Evolutionary conservation across 495 filamentous ascomycete species (phyloP).

Genomic region (Penicillium manginii): DNA sequence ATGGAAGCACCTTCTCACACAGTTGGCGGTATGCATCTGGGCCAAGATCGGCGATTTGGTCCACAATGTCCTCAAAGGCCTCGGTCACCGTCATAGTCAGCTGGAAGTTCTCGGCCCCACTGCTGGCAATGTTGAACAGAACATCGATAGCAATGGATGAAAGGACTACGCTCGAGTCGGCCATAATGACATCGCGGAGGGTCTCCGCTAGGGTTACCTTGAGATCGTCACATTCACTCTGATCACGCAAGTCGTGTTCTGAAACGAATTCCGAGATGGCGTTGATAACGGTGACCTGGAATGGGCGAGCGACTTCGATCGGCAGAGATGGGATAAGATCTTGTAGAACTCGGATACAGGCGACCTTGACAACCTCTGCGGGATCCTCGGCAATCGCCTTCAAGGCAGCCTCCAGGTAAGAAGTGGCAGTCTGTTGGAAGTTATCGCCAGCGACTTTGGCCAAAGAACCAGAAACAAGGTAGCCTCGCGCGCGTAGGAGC

Average conservation of each 20-base stretch:
- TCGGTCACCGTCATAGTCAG: slow-evolving; percentile 81
- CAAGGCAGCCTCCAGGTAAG: slow-evolving; percentile 75
- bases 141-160: slow-evolving; percentile 75
- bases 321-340: slow-evolving; percentile 70
- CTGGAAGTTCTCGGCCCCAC: slow-evolving; percentile 87
- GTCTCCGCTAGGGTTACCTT: slow-evolving; percentile 90
- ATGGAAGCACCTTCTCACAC: slow-evolving; percentile 84
- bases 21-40: slow-evolving; percentile 75
- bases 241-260: slow-evolving; percentile 76
- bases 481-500: slow-evolving; percentile 83
- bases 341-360: slow-evolving; percentile 87
- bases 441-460: slow-evolving; percentile 58
- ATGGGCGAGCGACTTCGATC: slow-evolving; percentile 52
- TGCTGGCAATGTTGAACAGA: slow-evolving; percentile 85
- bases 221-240: slow-evolving; percentile 85
- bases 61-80: slow-evolving; percentile 84
- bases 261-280: slow-evolving; percentile 79
- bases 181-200: slow-evolving; percentile 76
- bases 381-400: slow-evolving; percentile 73
- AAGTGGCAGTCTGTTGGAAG: slow-evolving; percentile 54
- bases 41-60: slow-evolving; percentile 63
- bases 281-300: slow-evolving; percentile 74
- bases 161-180: slow-evolving; percentile 73
- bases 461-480: slow-evolving; percentile 77
- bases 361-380: slow-evolving; percentile 86